Evolutionary conservation across 345 rosid species (phyloP), one percentile per base, ranked within the genome.

Genomic region (Boechera divaricarpa): DNA sequence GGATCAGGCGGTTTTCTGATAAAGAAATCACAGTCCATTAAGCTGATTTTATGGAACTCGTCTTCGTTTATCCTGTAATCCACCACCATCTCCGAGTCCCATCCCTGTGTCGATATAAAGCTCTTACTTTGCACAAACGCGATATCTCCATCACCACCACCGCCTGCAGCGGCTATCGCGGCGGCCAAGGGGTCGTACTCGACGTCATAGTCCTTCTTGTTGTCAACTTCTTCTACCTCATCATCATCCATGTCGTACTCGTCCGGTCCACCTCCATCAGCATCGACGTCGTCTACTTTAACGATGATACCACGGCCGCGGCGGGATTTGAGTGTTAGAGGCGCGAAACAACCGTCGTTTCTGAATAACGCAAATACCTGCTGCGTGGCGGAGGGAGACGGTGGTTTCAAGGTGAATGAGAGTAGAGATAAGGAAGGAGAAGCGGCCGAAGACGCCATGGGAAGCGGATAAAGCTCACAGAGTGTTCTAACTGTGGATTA

Each of bases 1-100:
- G 95, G 97, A 79, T 92, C 97, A 31, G 97, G 98, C 1, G 98
- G 97, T 77, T 89, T 92, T 82, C 98, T 80, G 57, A 94, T 92
- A 47, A 94, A 94, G 85, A 94, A 92, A 77, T 94, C 97, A 59
- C 97, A 94, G n/a, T 94, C 93, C 18, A 90, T 8, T 80, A 94
- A 80, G 80, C 93, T 82, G 47, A 94, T 86, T 82, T 89, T 94
- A 53, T 92, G 97, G 49, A 94, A 94, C 63, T 94, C 98, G 18
- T 88, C 91, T 83, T 94, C 98, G n/a, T 94, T 86, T 59, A 94
- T 92, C 67, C 95, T 78, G 54, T 94, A 91, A 82, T 91, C 93
- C 10, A 94, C 96, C 24, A 92, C 90, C 89, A 85, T 87, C 67
- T 94, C 98, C 16, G 95, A 87, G 56, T 87, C 90, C 98, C 97